Base-by-base conservation (phyloP, 176 grass and related monocot genomes). In the Rhynchospora tenuis region DNA sequence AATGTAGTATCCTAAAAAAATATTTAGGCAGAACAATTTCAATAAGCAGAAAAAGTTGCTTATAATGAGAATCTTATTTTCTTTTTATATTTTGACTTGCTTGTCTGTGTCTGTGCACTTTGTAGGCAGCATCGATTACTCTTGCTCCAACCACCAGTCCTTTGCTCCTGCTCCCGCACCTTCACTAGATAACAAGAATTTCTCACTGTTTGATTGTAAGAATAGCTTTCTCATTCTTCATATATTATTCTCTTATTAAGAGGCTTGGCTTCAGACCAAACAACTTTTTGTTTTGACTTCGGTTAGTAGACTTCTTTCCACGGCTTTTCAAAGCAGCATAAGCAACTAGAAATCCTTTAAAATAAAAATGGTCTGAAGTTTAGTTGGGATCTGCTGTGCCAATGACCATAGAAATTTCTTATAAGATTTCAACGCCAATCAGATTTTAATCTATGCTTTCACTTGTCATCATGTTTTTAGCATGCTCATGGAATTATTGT, bases 91-190 rank as follows among this genome's bases (percentile, higher is more conserved):
- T 58, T 79, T 72, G 16, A 9, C 12, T 74, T 80, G n/a, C 13
- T 23, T 63, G 67, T 79, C 1, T 54, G 75, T 62, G 72, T 71
- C 60, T 31, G 23, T 4, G 5, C 33, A 38, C 33, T 38, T 86
- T 95, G 3, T 83, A 98, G 95, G 95, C 84, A 90, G 81, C 75
- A 87, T 98, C 29, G 83, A 90, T 82, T 89, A 66, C 5, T 52
- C 92, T 7, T 98, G 95, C 65, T 87, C 38, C 22, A 91, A 86
- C 6, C 62, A 86, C 6, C 62, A 54, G 20, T 87, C 89, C 12
- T 64, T 31, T 29, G 72, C 63, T 26, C 79, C 83, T 9, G 74
- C 84, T 58, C 89, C 87, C 0, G 23, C 69, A 0, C 84, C 89
- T 78, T 59, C 79, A 57, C 58, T 83, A 3, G 10, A 44, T 42